phyloP scores from a whole-genome alignment of 73 alveolate species.

The Uronychia binucleata region DNA sequence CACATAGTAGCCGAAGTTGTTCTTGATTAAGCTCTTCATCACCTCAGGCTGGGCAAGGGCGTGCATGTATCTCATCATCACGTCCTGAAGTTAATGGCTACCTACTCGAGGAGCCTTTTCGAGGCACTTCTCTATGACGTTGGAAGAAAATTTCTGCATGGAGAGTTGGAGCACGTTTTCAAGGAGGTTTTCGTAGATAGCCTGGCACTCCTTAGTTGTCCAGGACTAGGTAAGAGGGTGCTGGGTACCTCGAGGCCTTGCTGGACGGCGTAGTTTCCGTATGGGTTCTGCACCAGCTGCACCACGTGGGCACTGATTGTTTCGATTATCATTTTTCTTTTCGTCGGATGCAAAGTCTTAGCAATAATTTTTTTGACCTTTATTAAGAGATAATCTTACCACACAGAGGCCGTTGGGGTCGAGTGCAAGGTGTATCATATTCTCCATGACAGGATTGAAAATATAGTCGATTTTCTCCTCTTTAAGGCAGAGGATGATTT shows the following conservation, averaged over 20 bases:
- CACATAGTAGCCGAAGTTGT: conserved; percentile 59
- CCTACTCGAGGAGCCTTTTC: conserved; percentile 37
- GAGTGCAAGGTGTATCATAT: conserved; percentile 73
- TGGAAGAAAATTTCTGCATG: conserved; percentile 68
- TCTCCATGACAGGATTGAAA: conserved; percentile 70
- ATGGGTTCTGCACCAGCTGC: conserved; percentile 80
- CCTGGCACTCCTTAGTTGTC: conserved; percentile 35
- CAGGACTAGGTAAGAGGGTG: conserved; percentile 16
- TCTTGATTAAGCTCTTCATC: conserved; percentile 60
- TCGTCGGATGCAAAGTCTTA: conserved; percentile 10
- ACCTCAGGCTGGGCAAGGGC: conserved; percentile 38
- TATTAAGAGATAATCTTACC: conserved; percentile 61
- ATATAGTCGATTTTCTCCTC: conserved; percentile 80
- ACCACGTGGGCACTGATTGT: conserved; percentile 69
- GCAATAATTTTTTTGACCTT: conserved; percentile 62
- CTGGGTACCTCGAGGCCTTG: conserved; percentile 69
- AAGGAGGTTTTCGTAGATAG: conserved; percentile 39
- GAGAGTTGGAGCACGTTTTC: conserved; percentile 58
- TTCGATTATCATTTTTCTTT: conserved; percentile 47
- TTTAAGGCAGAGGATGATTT: conserved; percentile 73
- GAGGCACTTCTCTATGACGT: conserved; percentile 67
- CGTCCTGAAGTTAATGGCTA: conserved; percentile 8
- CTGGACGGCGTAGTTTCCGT: conserved; percentile 91
- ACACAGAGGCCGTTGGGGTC: conserved; percentile 90
- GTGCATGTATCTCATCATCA: conserved; percentile 24